A percentile compares a stretch with the other conserved stretches of the same genome.
Evolutionary conservation across 1,139 yeast species (phyloP).

Genomic region (Wickerhamiella pararugosa): DNA sequence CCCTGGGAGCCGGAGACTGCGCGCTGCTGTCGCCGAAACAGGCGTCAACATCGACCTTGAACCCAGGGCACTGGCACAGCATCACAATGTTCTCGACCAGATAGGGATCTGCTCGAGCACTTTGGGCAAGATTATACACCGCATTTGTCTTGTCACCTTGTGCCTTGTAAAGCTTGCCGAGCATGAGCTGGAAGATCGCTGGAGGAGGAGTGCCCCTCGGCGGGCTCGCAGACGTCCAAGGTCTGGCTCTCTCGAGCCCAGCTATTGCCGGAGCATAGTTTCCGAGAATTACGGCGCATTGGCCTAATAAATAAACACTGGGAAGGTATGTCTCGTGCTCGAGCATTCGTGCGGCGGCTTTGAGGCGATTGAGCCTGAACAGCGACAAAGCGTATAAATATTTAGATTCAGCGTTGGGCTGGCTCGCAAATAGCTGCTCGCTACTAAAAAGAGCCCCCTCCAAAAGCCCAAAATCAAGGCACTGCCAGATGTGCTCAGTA

Average conservation of each 20-base stretch:
- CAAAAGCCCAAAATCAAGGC: constrained; percentile 54
- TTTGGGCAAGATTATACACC: constrained; percentile 49
- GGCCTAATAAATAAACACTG: constrained; percentile 56
- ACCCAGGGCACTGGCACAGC: constrained; percentile 39
- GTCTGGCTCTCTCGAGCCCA: constrained; percentile 29
- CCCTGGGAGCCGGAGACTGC: background rate
- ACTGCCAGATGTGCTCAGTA: constrained; percentile 35
- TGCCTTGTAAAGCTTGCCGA: constrained; percentile 55
- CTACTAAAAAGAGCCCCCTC: constrained; percentile 69
- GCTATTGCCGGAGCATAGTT: constrained; percentile 49
- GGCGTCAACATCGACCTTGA: constrained; percentile 32
- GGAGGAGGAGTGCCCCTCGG: constrained; percentile 16
- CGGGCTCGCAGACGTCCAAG: constrained; percentile 16
- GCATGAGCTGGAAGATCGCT: constrained; percentile 23
- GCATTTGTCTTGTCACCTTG: constrained; percentile 51
- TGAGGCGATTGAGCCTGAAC: constrained; percentile 39
- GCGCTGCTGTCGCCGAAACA: constrained; percentile 9
- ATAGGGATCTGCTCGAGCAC: constrained; percentile 59
- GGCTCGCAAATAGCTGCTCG: constrained; percentile 52
- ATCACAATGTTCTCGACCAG: constrained; percentile 79
- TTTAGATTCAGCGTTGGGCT: constrained; percentile 35
- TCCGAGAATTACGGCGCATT: constrained; percentile 43
- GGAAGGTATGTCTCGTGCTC: constrained; percentile 37
- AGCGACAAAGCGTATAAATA: constrained; percentile 53
- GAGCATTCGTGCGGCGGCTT: constrained; percentile 36